A percentile compares a stretch with the other conserved stretches of the same genome.
phyloP scores from a whole-genome alignment of 1,284 basidiomycete genomes.

The Cryptococcus sp. region DNA sequence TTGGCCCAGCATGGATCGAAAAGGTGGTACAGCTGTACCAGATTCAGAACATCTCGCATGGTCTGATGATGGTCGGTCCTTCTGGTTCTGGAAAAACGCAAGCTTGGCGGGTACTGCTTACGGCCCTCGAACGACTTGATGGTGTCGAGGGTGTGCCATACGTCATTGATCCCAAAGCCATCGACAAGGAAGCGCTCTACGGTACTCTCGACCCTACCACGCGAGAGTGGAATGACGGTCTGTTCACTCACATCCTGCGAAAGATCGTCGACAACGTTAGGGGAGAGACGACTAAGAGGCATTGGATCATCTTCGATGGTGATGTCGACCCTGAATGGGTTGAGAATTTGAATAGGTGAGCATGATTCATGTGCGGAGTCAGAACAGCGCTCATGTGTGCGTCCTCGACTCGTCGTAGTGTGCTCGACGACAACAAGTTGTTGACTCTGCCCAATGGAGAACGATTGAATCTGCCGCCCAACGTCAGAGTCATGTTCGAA shows the following conservation, averaged over 20 bases:
- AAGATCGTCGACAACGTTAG: constrained; percentile 99
- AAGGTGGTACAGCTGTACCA: constrained; percentile 99
- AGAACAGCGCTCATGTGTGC: constrained; percentile 4
- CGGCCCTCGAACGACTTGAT: constrained; percentile 87
- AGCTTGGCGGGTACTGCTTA: constrained; percentile 92
- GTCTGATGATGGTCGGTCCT: constrained; percentile 99
- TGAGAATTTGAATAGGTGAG: constrained; percentile 95
- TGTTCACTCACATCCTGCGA: constrained; percentile 96
- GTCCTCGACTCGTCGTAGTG: constrained; percentile 60
- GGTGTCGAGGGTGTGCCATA: constrained; percentile 91
- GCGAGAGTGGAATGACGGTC: constrained; percentile 98
- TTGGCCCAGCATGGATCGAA: constrained; percentile 86
- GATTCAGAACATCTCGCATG: constrained; percentile 99
- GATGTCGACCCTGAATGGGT: constrained; percentile 99
- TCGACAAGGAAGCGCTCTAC: constrained; percentile 97
- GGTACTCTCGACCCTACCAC: constrained; percentile 97
- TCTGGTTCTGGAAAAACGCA: constrained; percentile 97
- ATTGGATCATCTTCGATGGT: constrained; percentile 99
- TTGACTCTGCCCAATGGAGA: constrained; percentile 97
- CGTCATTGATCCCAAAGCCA: constrained; percentile 98
- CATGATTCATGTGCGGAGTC: constrained; percentile 10
- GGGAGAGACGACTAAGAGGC: constrained; percentile 92
- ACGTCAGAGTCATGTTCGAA: constrained; percentile 99
- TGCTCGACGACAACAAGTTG: constrained; percentile 98
- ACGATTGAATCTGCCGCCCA: constrained; percentile 92